Base-by-base conservation (phyloP, 2,329 filamentous ascomycete species). In the Herpotrichia juniperi region DNA sequence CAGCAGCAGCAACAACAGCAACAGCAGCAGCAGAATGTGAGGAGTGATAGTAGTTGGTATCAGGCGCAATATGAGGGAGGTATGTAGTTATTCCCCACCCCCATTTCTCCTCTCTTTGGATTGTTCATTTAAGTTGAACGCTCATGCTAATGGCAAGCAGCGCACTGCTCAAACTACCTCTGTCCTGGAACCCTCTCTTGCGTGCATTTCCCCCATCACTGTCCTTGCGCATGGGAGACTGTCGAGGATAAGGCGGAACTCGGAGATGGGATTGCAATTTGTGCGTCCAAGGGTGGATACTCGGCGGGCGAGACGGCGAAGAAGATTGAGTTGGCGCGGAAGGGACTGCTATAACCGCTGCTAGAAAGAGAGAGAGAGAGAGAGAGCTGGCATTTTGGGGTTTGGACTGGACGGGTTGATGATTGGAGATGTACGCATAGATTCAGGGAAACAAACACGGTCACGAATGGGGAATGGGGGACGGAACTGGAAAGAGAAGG, bases 121-220 rank as follows among this genome's bases (percentile, higher is more conserved):
- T 40, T 21, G 25, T 42, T 26, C 28, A 24, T 19, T 19, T 45
- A 17, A 10, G 11, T 14, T 24, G 14, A 14, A 44, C 7, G 8
- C 35, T 21, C 10, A 21, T 21, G 35, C 9, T 14, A 21, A 40
- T 14, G 21, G n/a, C 6, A n/a, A n/a, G n/a, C 17, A 90, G 90
- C 92, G n/a, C 82, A 86, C 65, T 99, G 94, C 81, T 86, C 90
- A 66, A 93, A 93, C 63, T 99, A 97, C 73, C 87, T 99, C 49
- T 99, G 94, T 72, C 93, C 94, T 2, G 91, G 91, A 59, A 97
- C 94, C 0, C 84, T 99, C 54, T 90, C 93, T 30, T 99, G 94
- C 78, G 94, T 99, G 6, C 88, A 96, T 72, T 94, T 96, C 78
- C 93, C 94, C 1, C 93, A 97, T 73, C 94, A 99, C 76, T 99